Percentiles rank a stretch among this genome's conserved stretches.
Evolutionary conservation across 345 rosid species (phyloP).

Genomic region (Salix viminalis): DNA sequence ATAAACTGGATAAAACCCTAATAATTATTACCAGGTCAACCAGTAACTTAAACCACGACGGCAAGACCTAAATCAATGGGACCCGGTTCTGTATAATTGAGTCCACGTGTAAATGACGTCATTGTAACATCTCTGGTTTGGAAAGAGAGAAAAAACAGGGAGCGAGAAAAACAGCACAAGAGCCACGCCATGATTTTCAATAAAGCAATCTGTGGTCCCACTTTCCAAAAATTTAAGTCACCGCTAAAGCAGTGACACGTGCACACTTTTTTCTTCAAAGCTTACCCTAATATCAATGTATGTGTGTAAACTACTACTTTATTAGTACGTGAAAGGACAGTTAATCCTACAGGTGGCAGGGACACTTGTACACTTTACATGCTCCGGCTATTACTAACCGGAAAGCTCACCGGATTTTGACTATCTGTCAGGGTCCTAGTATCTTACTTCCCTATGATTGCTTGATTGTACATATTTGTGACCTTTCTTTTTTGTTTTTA

Average conservation of each 20-base stretch:
- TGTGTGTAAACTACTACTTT: slow-evolving; percentile 27
- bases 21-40: slow-evolving; percentile 10
- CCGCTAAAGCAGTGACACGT: slow-evolving; percentile 22
- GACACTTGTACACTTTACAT: slow-evolving; percentile 21
- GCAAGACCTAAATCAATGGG: slow-evolving; percentile 12
- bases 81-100: slow-evolving; percentile 20
- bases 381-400: slow-evolving; percentile 16
- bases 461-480: not conserved
- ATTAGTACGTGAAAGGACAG: slow-evolving; percentile 23
- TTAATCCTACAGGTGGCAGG: slow-evolving; percentile 30
- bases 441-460: not conserved
- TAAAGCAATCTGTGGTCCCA: slow-evolving; percentile 23
- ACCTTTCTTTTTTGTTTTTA: no score
- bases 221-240: not conserved
- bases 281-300: slow-evolving; percentile 24
- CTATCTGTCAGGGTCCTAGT: slow-evolving; percentile 24
- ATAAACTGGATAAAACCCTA: not conserved
- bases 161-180: slow-evolving; percentile 23
- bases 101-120: slow-evolving; percentile 40
- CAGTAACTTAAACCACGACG: slow-evolving; percentile 5
- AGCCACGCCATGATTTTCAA: slow-evolving; percentile 35
- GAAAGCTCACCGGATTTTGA: slow-evolving; percentile 24
- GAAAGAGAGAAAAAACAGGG: slow-evolving; percentile 4
- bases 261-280: slow-evolving; percentile 16
- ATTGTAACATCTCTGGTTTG: slow-evolving; percentile 16